phyloP scores from a whole-genome alignment of 495 filamentous ascomycete genomes.

The Oidiodendron maius region DNA sequence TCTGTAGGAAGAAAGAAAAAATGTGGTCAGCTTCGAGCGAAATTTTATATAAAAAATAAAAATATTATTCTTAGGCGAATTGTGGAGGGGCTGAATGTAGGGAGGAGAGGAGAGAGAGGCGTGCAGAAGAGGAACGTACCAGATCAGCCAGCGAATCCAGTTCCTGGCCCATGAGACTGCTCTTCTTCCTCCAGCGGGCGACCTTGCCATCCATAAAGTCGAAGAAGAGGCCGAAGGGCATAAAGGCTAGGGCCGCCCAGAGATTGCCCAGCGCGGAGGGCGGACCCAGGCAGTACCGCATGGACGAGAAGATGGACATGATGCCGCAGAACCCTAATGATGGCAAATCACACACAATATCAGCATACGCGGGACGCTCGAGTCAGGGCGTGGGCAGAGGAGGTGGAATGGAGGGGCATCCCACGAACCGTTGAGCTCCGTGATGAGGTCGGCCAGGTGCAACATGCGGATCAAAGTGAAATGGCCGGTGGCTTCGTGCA shows the following conservation, averaged over 20 bases:
- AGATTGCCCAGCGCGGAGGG: constrained; percentile 58
- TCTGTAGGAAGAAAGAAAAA: too few relatives aligned
- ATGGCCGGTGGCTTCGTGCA: constrained; percentile 70
- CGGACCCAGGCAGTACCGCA: constrained; percentile 86
- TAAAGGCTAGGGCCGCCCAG: constrained; percentile 77
- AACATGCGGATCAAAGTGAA: constrained; percentile 66
- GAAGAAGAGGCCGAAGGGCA: constrained; percentile 94
- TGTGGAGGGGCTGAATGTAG: not conserved
- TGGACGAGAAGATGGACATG: constrained; percentile 91
- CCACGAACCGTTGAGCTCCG: constrained; percentile 85
- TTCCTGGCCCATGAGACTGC: constrained; percentile 95
- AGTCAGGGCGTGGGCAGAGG: too few relatives aligned
- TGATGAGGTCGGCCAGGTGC: constrained; percentile 93
- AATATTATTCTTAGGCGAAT: too few relatives aligned
- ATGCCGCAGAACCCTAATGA: constrained; percentile 70
- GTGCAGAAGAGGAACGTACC: constrained; percentile 50
- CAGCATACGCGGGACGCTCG: not conserved
- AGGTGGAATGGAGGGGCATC: too few relatives aligned
- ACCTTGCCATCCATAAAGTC: constrained; percentile 98
- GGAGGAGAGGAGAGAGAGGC: constrained; percentile 4
- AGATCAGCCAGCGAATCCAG: constrained; percentile 95
- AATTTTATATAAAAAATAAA: not conserved
- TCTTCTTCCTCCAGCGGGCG: constrained; percentile 92
- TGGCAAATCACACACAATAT: not conserved
- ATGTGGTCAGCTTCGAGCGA: constrained; percentile 4